Conservation (phyloP, 1,284 basidiomycete species). For the Vanrija pseudolonga region DNA sequence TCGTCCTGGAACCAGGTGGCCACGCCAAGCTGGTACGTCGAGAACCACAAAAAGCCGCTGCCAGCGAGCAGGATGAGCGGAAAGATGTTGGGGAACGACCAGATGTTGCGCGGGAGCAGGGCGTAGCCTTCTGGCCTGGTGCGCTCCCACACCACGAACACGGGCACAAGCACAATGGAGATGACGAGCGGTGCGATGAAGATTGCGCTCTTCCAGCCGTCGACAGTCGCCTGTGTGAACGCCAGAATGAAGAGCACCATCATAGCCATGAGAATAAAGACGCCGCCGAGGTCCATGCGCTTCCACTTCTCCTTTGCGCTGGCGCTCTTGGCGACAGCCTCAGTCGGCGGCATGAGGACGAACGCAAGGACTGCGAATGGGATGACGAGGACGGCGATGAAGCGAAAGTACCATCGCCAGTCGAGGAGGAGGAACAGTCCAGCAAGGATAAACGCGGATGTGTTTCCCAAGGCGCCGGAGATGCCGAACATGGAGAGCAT, state of each 20-base stretch:
- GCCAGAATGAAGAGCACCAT: slow-evolving; percentile 46
- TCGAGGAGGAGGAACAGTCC: slow-evolving; percentile 42
- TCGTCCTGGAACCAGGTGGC: slow-evolving; percentile 46
- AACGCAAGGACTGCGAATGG: slow-evolving; percentile 36
- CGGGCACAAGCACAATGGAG: slow-evolving; percentile 15
- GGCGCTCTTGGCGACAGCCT: slow-evolving; percentile 40
- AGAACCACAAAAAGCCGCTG: slow-evolving; percentile 23
- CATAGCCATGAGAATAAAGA: slow-evolving; percentile 32
- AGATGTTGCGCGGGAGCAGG: slow-evolving; percentile 44
- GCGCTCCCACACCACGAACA: slow-evolving; percentile 31
- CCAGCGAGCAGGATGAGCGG: slow-evolving; percentile 28
- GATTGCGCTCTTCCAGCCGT: slow-evolving; percentile 40
- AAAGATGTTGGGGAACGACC: slow-evolving; percentile 46
- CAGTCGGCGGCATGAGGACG: slow-evolving; percentile 38
- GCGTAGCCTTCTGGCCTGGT: slow-evolving; percentile 36
- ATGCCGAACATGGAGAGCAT: slow-evolving; percentile 45
- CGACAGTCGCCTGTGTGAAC: slow-evolving; percentile 40
- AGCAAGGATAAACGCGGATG: slow-evolving; percentile 31
- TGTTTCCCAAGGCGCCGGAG: slow-evolving; percentile 36
- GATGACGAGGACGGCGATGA: slow-evolving; percentile 34
- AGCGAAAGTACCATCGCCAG: slow-evolving; percentile 48
- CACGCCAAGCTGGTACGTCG: slow-evolving; percentile 40
- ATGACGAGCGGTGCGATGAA: slow-evolving; percentile 45
- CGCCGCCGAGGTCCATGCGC: slow-evolving; percentile 46
- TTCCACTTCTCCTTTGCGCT: slow-evolving; percentile 39